Percentiles rank a stretch among this genome's conserved stretches.
These are phyloP conservation scores for Aspergillus mulundensis DNA, from an alignment of 495 filamentous ascomycete genomes.

Conservation along the genomic window DNA sequence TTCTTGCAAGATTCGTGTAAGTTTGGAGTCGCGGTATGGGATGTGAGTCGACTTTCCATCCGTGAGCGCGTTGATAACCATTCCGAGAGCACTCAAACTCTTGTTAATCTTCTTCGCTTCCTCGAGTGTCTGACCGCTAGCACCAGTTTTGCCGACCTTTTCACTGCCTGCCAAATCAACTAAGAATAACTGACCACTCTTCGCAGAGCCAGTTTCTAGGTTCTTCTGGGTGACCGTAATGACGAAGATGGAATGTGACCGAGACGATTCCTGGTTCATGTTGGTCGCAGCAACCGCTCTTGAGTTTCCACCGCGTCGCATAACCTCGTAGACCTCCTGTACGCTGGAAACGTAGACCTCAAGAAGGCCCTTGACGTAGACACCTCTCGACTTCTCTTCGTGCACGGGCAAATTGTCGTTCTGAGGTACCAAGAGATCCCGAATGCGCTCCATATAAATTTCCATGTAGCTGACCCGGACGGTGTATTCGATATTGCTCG, in stretches of 20 bases:
- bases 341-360: slow-evolving; percentile 97
- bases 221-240: slow-evolving; percentile 98
- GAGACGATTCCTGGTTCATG: slow-evolving; percentile 99
- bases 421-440: slow-evolving; percentile 83
- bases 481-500: slow-evolving; percentile 94
- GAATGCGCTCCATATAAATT: slow-evolving; percentile 98
- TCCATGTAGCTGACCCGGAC: slow-evolving; percentile 99
- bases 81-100: slow-evolving; percentile 93
- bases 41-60: slow-evolving; percentile 98
- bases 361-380: slow-evolving; percentile 93
- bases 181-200: slow-evolving; percentile 93
- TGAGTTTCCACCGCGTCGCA: slow-evolving; percentile 85
- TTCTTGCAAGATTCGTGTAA: slow-evolving; percentile 95
- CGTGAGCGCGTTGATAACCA: slow-evolving; percentile 97
- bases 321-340: slow-evolving; percentile 93
- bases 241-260: slow-evolving; percentile 97
- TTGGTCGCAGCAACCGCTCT: slow-evolving; percentile 97
- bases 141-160: slow-evolving; percentile 98
- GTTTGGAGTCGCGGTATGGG: slow-evolving; percentile 96
- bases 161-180: slow-evolving; percentile 97
- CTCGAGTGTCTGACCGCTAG: slow-evolving; percentile 94
- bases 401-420: slow-evolving; percentile 97
- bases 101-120: slow-evolving; percentile 99
- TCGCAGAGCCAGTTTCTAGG: slow-evolving; percentile 90
- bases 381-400: slow-evolving; percentile 92